Percentiles rank a stretch among this genome's conserved stretches.
Conservation (phyloP, 768 basidiomycete genomes). For the Pleurotus citrinopileatus region DNA sequence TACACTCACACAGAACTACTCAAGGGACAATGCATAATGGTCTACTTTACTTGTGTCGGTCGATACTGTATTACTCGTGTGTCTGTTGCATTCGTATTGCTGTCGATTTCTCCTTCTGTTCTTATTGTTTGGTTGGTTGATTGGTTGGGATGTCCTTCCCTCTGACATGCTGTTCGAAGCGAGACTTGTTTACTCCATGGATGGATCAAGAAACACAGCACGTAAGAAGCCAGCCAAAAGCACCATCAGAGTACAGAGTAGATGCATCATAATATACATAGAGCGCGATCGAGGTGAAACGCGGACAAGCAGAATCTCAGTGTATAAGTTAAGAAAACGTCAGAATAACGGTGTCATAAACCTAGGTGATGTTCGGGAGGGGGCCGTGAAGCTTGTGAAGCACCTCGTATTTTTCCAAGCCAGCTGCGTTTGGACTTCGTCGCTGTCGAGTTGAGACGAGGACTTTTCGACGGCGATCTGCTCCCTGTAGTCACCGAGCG, state of each 20-base stretch:
- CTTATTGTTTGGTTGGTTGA: background rate
- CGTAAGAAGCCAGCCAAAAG: too few species aligned
- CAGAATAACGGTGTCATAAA: too few species aligned
- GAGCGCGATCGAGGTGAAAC: constrained; percentile 21
- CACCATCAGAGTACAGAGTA: constrained; percentile 8
- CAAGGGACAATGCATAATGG: background rate
- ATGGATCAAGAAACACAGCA: too few species aligned
- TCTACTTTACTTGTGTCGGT: background rate
- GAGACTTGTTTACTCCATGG: too few species aligned
- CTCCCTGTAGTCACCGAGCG: constrained; percentile 44
- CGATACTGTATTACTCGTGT: constrained; percentile 3
- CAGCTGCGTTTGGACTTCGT: constrained; percentile 61
- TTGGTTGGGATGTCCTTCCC: too few species aligned
- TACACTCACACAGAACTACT: too few species aligned
- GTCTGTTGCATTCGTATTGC: background rate
- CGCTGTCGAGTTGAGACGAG: constrained; percentile 23
- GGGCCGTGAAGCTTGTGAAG: constrained; percentile 30
- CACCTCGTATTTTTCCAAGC: constrained; percentile 67
- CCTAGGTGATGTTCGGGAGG: too few species aligned
- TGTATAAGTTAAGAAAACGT: too few species aligned
- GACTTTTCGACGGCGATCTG: constrained; percentile 45
- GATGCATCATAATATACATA: constrained; percentile 25
- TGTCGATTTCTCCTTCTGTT: background rate
- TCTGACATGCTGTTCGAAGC: too few species aligned
- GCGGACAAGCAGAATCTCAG: too few species aligned